A percentile compares a stretch with the other conserved stretches of the same genome.
Conservation (phyloP, 2,329 filamentous ascomycete species). For the Zymoseptoria passerinii region DNA sequence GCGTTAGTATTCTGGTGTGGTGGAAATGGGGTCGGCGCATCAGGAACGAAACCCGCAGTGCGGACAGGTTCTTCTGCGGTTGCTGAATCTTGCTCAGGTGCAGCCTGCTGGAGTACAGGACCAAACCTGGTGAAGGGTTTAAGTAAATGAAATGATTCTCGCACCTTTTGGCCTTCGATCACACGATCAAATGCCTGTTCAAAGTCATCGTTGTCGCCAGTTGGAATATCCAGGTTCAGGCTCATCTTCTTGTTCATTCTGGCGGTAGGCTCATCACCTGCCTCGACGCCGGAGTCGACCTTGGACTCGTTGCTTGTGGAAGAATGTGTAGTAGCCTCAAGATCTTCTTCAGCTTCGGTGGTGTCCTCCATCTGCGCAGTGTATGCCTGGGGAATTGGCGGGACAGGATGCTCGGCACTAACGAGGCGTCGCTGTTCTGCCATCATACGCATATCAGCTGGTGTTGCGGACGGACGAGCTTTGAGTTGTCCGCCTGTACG, state of each 20-base stretch:
- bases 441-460: constrained; percentile 76
- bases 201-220: constrained; percentile 65
- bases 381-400: constrained; percentile 26
- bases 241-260: constrained; percentile 16
- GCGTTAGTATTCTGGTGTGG: constrained; percentile 34
- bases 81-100: neutral
- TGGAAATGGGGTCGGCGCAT: constrained; percentile 9
- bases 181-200: constrained; percentile 91
- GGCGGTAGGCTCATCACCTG: constrained; percentile 7
- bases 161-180: constrained; percentile 94
- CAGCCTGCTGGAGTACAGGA: neutral
- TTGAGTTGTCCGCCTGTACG: constrained; percentile 80
- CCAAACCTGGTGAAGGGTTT: neutral
- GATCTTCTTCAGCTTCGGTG: constrained; percentile 12
- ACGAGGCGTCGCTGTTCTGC: constrained; percentile 77
- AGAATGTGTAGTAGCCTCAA: constrained; percentile 16
- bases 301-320: constrained; percentile 22
- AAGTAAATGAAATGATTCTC: constrained; percentile 31
- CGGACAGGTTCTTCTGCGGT: neutral
- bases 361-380: constrained; percentile 14
- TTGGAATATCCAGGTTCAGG: constrained; percentile 60
- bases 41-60: constrained; percentile 1
- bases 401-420: constrained; percentile 54
- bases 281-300: constrained; percentile 20
- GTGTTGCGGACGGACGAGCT: constrained; percentile 79